Conservation (phyloP, 2,329 filamentous ascomycete species). For the Colletotrichum sp. region DNA sequence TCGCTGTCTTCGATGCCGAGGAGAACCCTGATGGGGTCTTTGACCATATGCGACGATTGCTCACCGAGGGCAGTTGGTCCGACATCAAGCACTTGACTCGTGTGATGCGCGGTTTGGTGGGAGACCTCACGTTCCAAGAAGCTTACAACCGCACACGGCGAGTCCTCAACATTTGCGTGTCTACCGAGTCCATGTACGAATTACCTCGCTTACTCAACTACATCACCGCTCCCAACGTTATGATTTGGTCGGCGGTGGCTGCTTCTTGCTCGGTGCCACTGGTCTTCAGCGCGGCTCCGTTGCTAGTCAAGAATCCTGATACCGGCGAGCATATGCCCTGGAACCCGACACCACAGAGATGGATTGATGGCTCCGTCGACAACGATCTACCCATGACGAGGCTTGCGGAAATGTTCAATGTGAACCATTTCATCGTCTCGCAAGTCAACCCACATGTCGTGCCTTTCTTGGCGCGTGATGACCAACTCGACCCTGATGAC, state of each 20-base stretch:
- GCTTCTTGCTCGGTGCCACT: conserved; percentile 92
- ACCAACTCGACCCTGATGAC: conserved; percentile 51
- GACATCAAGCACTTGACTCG: conserved; percentile 82
- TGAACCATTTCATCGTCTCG: conserved; percentile 97
- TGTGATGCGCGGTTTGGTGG: conserved; percentile 81
- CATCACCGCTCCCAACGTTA: conserved; percentile 88
- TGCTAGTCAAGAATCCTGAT: conserved; percentile 83
- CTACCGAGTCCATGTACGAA: conserved; percentile 85
- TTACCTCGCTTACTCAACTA: conserved; percentile 89
- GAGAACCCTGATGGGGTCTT: conserved; percentile 65
- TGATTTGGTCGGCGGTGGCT: conserved; percentile 97
- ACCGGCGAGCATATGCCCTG: conserved; percentile 81
- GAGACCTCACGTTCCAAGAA: conserved; percentile 93
- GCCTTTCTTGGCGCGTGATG: conserved; percentile 81
- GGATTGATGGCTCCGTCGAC: conserved; percentile 95
- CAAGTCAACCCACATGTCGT: conserved; percentile 96
- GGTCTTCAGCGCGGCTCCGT: conserved; percentile 78
- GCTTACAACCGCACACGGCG: conserved; percentile 93
- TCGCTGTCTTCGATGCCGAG: conserved; percentile 77
- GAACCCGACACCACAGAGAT: conserved; percentile 84
- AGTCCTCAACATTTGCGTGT: conserved; percentile 94
- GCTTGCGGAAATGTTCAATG: conserved; percentile 94
- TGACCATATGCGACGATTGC: conserved; percentile 71
- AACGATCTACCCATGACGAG: conserved; percentile 92
- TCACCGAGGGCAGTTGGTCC: conserved; percentile 84